A percentile compares a stretch with the other conserved stretches of the same genome.
These are phyloP conservation scores for Nemania diffusa DNA, from an alignment of 2,329 filamentous ascomycete genomes.

Conservation along the genomic window DNA sequence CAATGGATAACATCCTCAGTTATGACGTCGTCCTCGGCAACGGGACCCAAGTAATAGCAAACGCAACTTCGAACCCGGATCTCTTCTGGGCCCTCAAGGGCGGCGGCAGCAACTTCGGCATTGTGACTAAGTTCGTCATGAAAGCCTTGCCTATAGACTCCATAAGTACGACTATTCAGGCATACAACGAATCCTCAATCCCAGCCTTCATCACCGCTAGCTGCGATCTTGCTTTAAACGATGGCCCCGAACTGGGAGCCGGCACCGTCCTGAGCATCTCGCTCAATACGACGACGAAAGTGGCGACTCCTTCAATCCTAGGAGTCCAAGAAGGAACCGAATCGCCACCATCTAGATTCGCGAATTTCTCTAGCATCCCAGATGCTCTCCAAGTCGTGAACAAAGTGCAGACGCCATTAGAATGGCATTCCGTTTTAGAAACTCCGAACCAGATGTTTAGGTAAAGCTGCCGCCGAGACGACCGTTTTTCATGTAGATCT, in stretches of 20 bases:
- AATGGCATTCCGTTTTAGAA: constrained; percentile 46
- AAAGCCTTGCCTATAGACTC: constrained; percentile 41
- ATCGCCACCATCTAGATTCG: constrained; percentile 49
- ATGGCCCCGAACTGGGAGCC: constrained; percentile 45
- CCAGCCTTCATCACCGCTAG: constrained; percentile 47
- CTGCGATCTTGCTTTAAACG: constrained; percentile 40
- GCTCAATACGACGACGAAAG: constrained; percentile 46
- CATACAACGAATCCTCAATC: not conserved
- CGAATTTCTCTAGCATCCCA: constrained; percentile 49
- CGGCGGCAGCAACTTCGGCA: constrained; percentile 36
- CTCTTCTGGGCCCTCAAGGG: constrained; percentile 47
- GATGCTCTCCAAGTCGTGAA: constrained; percentile 34
- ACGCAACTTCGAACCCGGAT: constrained; percentile 36
- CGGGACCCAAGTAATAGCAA: constrained; percentile 42
- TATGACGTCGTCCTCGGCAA: constrained; percentile 43
- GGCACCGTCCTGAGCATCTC: constrained; percentile 49
- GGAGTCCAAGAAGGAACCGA: constrained; percentile 51
- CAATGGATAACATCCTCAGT: constrained; percentile 43
- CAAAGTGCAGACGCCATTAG: constrained; percentile 45
- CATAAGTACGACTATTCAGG: constrained; percentile 38
- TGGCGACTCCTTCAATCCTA: constrained; percentile 41
- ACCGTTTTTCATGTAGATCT: not conserved
- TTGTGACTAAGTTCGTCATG: constrained; percentile 26
- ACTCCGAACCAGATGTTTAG: constrained; percentile 52
- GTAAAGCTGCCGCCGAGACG: constrained; percentile 32